Base-by-base conservation (phyloP, 2,329 filamentous ascomycete genomes). In the Ascochyta fabae region DNA sequence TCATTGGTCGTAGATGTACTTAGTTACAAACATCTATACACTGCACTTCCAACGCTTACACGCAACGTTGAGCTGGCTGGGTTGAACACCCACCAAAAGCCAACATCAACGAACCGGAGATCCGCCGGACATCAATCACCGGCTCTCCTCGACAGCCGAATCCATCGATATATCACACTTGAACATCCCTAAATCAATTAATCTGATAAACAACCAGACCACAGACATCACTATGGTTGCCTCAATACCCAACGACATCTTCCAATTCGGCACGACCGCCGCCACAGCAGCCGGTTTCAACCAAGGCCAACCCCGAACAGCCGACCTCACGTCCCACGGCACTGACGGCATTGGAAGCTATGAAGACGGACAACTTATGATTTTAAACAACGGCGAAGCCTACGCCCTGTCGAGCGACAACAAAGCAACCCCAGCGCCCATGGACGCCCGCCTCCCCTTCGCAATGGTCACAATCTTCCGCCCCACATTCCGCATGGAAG, bases 191-290 rank as follows among this genome's bases (percentile, higher is more conserved):
- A 19, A 0, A 36, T 19, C 34, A 22, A 7, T 10, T 36, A 36
- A 3, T 4, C 19, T 8, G n/a, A 36, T 7, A 40, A 6, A 3
- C 9, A 4, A 13, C 12, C 16, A 24, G 24, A 13, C 8, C 9
- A 12, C 16, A 40, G 2, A 54, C 8, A n/a, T n/a, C 43, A 47
- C 10, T 24, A 77, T 78, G 76, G 68, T 71, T 41, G 67, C 64
- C 49, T 73, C 74, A 24, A 76, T 77, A 24, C 77, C 78, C 33
- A 79, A 79, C 68, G 78, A 79, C 61, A 75, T 79, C 58, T 79
- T 77, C 60, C 78, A 79, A 55, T 79, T 75, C 67, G 78, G 76
- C 29, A 73, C 77, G 22, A 64, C 62, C 27, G 66, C 73, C 10
- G 78, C 77, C 22, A 70, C 74, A 48, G 66, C 68, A 10, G 67